These are phyloP conservation scores for Prunella vulgaris DNA, from an alignment of 257 asterid species.

Conservation along the genomic window DNA sequence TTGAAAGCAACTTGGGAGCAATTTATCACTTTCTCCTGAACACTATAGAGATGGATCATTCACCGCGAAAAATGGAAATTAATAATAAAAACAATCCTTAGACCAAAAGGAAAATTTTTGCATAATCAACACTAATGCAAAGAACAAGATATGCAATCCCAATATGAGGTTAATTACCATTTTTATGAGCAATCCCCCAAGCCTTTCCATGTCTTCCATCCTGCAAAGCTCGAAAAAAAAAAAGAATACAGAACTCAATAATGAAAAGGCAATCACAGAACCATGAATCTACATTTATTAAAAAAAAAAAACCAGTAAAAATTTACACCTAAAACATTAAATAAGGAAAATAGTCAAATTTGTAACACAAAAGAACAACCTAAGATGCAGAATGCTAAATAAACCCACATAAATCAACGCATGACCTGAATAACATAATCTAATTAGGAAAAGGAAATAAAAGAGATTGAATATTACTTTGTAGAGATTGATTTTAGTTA, in stretches of 20 bases:
- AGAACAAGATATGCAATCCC: background rate
- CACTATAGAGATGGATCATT: background rate
- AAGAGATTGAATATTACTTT: slow-evolving; percentile 37
- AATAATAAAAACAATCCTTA: background rate
- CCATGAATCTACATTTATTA: background rate
- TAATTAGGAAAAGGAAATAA: background rate
- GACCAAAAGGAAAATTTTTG: background rate
- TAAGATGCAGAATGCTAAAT: background rate
- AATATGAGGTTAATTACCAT: slow-evolving; percentile 39
- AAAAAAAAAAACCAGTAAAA: background rate
- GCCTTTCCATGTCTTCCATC: slow-evolving; percentile 97
- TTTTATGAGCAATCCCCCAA: slow-evolving; percentile 87
- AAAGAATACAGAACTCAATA: background rate
- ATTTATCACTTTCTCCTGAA: background rate
- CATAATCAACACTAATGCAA: background rate
- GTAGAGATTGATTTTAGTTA: slow-evolving; percentile 91
- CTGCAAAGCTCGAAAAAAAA: slow-evolving; percentile 42
- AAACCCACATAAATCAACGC: background rate
- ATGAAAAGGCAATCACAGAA: background rate
- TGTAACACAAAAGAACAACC: background rate
- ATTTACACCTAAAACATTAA: background rate
- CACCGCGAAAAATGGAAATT: background rate
- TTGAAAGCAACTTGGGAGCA: background rate
- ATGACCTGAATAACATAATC: background rate
- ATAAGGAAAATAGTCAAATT: background rate